Percentiles rank a stretch among this genome's conserved stretches.
Evolutionary conservation across 2,329 filamentous ascomycete genomes (phyloP).

Genomic region (Aspergillus sp.): DNA sequence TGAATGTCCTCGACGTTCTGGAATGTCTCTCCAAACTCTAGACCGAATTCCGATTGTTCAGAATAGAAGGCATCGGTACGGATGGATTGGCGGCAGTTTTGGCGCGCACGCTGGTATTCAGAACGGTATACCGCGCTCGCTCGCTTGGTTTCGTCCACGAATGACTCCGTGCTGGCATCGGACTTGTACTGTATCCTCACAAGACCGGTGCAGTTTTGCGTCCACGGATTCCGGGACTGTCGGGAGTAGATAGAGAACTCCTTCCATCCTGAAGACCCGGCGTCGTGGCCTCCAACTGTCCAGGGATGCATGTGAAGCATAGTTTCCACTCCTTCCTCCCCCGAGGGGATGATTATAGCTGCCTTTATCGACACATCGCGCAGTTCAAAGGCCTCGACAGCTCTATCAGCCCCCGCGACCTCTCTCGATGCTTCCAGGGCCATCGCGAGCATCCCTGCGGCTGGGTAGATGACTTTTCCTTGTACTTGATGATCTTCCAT

Average conservation of each 20-base stretch:
- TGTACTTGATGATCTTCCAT: constrained; percentile 1
- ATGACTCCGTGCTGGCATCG: not conserved
- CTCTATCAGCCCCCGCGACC: not conserved
- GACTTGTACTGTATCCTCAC: not conserved
- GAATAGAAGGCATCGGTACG: not conserved
- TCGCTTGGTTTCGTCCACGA: not conserved
- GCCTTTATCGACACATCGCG: not conserved
- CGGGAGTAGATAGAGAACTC: not conserved
- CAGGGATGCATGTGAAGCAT: not conserved
- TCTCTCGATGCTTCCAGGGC: not conserved
- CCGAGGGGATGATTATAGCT: not conserved
- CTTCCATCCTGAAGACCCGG: not conserved
- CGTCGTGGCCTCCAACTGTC: not conserved
- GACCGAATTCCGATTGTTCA: not conserved
- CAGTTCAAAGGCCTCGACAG: not conserved
- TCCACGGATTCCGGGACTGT: not conserved
- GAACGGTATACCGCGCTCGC: not conserved
- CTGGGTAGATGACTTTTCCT: not conserved
- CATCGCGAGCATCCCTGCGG: not conserved
- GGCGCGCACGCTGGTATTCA: not conserved
- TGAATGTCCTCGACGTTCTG: not conserved
- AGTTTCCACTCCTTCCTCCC: not conserved
- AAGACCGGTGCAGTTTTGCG: not conserved
- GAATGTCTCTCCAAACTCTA: not conserved
- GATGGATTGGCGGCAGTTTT: not conserved